A percentile compares a stretch with the other conserved stretches of the same genome.
These are phyloP conservation scores for Glycine soja DNA, from an alignment of 306 rosid genomes.

Conservation along the genomic window DNA sequence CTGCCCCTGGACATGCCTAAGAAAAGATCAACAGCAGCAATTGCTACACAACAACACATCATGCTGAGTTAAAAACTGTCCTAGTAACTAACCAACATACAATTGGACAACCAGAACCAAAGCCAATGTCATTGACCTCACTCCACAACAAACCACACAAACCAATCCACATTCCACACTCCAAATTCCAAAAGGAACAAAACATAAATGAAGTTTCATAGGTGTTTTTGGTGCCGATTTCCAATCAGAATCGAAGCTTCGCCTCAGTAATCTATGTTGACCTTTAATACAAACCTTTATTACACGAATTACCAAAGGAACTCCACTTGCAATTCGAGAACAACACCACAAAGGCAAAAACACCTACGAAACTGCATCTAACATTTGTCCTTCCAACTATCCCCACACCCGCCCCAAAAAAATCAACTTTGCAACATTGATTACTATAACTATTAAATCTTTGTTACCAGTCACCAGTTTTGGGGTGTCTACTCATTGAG, in stretches of 20 bases:
- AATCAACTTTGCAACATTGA: background rate
- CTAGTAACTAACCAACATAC: slow-evolving; percentile 3
- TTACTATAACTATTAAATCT: background rate
- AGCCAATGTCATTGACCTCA: slow-evolving; percentile 36
- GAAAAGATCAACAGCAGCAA: slow-evolving; percentile 3
- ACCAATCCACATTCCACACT: slow-evolving; percentile 43
- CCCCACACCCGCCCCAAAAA: background rate
- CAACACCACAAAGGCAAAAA: background rate
- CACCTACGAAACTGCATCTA: background rate
- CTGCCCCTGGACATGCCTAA: background rate
- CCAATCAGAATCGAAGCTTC: background rate
- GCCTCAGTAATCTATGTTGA: background rate
- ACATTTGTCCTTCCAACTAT: background rate
- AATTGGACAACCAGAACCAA: slow-evolving; percentile 22
- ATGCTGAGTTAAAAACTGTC: slow-evolving; percentile 14
- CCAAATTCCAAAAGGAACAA: slow-evolving; percentile 21
- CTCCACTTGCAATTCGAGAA: background rate
- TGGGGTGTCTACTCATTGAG: slow-evolving; percentile 96
- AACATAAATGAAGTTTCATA: background rate
- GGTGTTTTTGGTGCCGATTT: background rate
- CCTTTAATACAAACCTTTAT: background rate
- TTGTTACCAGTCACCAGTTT: slow-evolving; percentile 90
- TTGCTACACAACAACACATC: slow-evolving; percentile 19
- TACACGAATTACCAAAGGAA: background rate
- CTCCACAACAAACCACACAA: slow-evolving; percentile 31